Conservation (phyloP, 202 grass and related monocot species). For the Zizania palustris region DNA sequence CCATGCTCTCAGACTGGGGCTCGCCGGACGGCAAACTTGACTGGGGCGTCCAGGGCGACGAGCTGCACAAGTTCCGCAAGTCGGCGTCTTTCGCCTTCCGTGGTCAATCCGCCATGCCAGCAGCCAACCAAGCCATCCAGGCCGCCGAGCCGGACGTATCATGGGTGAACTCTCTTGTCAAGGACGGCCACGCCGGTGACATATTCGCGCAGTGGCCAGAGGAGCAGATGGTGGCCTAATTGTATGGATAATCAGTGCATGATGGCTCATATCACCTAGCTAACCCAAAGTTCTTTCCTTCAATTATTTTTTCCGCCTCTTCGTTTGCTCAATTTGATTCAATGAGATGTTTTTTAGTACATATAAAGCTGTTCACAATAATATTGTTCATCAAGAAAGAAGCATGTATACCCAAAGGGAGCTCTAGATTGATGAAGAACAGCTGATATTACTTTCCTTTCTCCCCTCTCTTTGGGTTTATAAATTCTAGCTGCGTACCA, state of each 20-base stretch:
- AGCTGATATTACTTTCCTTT: slow-evolving; percentile 37
- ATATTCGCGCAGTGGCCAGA: slow-evolving; percentile 84
- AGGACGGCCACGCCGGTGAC: slow-evolving; percentile 64
- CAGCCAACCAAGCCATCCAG: neutral
- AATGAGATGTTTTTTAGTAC: slow-evolving; percentile 57
- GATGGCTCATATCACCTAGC: slow-evolving; percentile 51
- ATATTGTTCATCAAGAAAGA: slow-evolving; percentile 47
- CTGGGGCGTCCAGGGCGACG: slow-evolving; percentile 94
- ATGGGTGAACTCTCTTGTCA: slow-evolving; percentile 77
- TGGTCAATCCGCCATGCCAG: slow-evolving; percentile 45
- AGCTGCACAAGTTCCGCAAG: slow-evolving; percentile 92
- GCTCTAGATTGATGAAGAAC: slow-evolving; percentile 57
- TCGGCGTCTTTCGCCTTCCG: slow-evolving; percentile 87
- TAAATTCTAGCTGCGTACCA: slow-evolving; percentile 46
- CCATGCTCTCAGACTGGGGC: slow-evolving; percentile 75
- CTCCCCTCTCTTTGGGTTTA: slow-evolving; percentile 31
- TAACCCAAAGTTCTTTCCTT: slow-evolving; percentile 98
- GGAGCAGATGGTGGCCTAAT: slow-evolving; percentile 84
- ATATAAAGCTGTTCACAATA: slow-evolving; percentile 59
- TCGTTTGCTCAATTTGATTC: slow-evolving; percentile 68
- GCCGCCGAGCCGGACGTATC: slow-evolving; percentile 59
- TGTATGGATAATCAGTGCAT: slow-evolving; percentile 1
- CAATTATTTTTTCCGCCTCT: slow-evolving; percentile 49
- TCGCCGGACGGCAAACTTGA: slow-evolving; percentile 85
- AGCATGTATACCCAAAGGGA: slow-evolving; percentile 54